Base-by-base conservation (phyloP, 176 grass and related monocot genomes). In the Typha latifolia region DNA sequence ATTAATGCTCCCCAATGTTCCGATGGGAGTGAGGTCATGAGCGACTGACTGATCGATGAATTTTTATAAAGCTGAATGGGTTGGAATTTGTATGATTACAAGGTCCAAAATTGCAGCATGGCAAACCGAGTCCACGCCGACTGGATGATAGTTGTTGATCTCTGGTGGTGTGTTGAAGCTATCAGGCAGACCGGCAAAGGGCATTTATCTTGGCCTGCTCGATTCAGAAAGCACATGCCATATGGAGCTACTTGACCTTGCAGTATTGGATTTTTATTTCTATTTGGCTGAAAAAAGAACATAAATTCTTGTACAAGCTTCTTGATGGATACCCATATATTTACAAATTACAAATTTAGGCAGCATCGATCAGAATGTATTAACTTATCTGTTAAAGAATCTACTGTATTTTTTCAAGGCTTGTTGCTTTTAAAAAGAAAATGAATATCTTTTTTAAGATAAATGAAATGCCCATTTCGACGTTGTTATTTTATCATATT, bases 1-100 rank as follows among this genome's bases (percentile, higher is more conserved):
- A 86, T 77, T 53, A 75, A 91, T 84, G 88, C 88, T 32, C 72
- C 77, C 16, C 71, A 74, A 62, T 76, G 80, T 82, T 91, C 88
- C 14, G 78, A 86, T 79, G 77, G 69, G 76, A 96, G 88, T 75
- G 92, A 86, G 66, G 77, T 86, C 51, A 91, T 84, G 82, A 86
- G 80, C 20, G 80, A 84, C 51, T 90, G 66, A 85, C 66, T 16
- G 12, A 52, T 14, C 66, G 10, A 22, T 22, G 51, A n/a, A 26
- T 18, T 55, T 49, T 1, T 62, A 63, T 19, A 3, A 49, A 61
- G 51, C 26, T 18, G 10, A 57, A 18, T 19, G 52, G 16, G 51
- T 15, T 18, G 16, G 14, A 18, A 10, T 57, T 21, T 0, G 4
- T 21, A 8, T 9, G 53, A 59, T 57, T 21, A 20, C 2, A 20